Conservation (phyloP, 1,284 basidiomycete species). For the Apiotrichum akiyoshidainum region DNA sequence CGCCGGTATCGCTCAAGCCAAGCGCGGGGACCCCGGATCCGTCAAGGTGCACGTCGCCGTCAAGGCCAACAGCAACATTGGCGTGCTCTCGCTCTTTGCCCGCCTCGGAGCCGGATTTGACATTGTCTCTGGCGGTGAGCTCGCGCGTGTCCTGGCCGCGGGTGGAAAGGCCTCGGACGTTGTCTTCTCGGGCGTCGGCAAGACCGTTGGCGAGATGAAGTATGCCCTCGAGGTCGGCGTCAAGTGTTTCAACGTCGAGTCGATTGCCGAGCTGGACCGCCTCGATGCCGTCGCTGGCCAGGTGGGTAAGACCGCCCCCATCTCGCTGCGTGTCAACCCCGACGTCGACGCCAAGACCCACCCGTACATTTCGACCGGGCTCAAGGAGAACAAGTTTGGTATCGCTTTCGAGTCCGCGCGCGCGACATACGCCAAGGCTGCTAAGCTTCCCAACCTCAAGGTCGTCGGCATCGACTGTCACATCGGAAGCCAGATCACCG, state of each 20-base stretch:
- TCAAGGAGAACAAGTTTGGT: slow-evolving; percentile 18
- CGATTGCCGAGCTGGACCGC: slow-evolving; percentile 7
- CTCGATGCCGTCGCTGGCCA: slow-evolving; percentile 7
- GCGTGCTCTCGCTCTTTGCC: slow-evolving; percentile 10
- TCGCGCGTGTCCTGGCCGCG: slow-evolving; percentile 11
- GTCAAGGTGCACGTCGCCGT: slow-evolving; percentile 13
- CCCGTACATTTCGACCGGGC: slow-evolving; percentile 9
- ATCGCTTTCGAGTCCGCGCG: slow-evolving; percentile 6
- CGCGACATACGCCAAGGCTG: neutral
- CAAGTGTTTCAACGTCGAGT: slow-evolving; percentile 21
- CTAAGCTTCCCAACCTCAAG: neutral
- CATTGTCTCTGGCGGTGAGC: slow-evolving; percentile 14
- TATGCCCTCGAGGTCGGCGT: slow-evolving; percentile 8
- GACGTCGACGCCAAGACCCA: slow-evolving; percentile 15
- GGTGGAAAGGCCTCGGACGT: slow-evolving; percentile 4
- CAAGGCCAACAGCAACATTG: slow-evolving; percentile 17
- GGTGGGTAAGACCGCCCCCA: slow-evolving; percentile 1
- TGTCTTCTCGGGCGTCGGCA: slow-evolving; percentile 16
- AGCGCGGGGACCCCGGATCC: neutral
- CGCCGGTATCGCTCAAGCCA: neutral
- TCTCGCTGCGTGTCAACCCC: slow-evolving; percentile 11
- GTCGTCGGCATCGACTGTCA: slow-evolving; percentile 13
- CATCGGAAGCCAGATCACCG: slow-evolving; percentile 15
- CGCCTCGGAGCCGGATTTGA: slow-evolving; percentile 15
- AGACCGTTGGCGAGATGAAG: slow-evolving; percentile 9